These are phyloP conservation scores for Macrolepiota fuliginosa DNA, from an alignment of 768 basidiomycete genomes.

Conservation along the genomic window DNA sequence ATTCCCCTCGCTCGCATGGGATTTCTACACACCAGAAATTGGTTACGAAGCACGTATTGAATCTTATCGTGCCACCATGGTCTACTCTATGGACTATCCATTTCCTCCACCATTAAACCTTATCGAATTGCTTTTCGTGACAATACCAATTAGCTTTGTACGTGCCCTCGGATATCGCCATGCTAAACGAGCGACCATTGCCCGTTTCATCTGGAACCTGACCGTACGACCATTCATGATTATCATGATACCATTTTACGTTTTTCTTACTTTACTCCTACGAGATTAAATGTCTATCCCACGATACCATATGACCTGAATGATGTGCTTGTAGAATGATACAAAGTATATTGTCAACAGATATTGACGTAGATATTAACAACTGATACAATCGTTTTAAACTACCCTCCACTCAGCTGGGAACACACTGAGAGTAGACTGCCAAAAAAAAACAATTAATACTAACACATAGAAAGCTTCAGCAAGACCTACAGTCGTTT, in stretches of 20 bases:
- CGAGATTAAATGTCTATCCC: neutral
- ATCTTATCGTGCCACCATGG: slow-evolving; percentile 33
- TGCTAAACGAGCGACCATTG: neutral
- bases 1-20: slow-evolving; percentile 34
- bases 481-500: slow-evolving; percentile 37
- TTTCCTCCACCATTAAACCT: slow-evolving; percentile 57
- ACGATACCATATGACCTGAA: neutral
- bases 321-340: neutral
- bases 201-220: slow-evolving; percentile 2
- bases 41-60: slow-evolving; percentile 43
- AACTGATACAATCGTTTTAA: neutral
- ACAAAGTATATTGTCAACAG: neutral
- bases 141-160: neutral
- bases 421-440: slow-evolving; percentile 48
- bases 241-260: neutral
- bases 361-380: neutral
- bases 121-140: slow-evolving; percentile 18
- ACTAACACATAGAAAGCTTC: neutral
- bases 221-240: slow-evolving; percentile 10
- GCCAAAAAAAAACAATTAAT: neutral
- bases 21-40: slow-evolving; percentile 41
- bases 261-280: neutral
- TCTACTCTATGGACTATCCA: slow-evolving; percentile 33
- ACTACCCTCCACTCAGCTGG: slow-evolving; percentile 20
- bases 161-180: neutral